These are phyloP conservation scores for Phyllosticta citrichinensis DNA, from an alignment of 2,329 filamentous ascomycete species.

Conservation along the genomic window DNA sequence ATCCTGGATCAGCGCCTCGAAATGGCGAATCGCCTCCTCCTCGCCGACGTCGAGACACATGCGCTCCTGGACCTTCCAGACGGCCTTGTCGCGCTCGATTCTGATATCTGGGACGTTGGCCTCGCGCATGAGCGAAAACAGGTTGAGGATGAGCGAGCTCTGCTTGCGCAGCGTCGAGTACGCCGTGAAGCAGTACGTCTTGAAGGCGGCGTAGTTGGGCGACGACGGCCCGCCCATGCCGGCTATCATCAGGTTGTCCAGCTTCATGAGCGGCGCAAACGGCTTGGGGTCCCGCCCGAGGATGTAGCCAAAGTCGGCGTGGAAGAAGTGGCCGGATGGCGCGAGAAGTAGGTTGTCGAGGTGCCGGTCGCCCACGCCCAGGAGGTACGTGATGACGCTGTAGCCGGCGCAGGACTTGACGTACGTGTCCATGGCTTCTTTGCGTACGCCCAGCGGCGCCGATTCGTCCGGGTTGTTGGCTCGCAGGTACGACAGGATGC, in stretches of 20 bases:
- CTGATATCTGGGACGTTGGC: slow-evolving; percentile 95
- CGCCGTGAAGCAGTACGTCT: slow-evolving; percentile 90
- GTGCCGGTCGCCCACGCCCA: slow-evolving; percentile 92
- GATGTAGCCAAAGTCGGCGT: slow-evolving; percentile 97
- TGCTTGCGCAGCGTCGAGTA: slow-evolving; percentile 87
- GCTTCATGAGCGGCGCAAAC: slow-evolving; percentile 93
- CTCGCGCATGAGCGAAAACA: slow-evolving; percentile 95
- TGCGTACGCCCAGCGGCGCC: slow-evolving; percentile 75
- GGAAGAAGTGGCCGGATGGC: slow-evolving; percentile 90
- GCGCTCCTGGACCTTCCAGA: slow-evolving; percentile 87
- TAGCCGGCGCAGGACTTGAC: slow-evolving; percentile 94
- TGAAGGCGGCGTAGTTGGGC: slow-evolving; percentile 78
- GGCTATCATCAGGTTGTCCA: slow-evolving; percentile 96
- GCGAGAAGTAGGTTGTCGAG: slow-evolving; percentile 88
- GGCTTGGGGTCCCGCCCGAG: slow-evolving; percentile 94
- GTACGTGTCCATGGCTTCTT: slow-evolving; percentile 90
- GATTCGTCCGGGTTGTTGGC: slow-evolving; percentile 80
- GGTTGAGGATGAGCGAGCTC: slow-evolving; percentile 81
- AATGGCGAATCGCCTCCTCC: slow-evolving; percentile 80
- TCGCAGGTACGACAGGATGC: slow-evolving; percentile 68
- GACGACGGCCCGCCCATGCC: slow-evolving; percentile 85
- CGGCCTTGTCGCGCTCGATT: slow-evolving; percentile 84
- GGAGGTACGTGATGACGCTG: slow-evolving; percentile 95
- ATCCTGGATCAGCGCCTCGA: slow-evolving; percentile 84
- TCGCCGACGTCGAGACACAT: slow-evolving; percentile 88